These are phyloP conservation scores for Suillus paluster DNA, from an alignment of 768 basidiomycete genomes.

Conservation along the genomic window DNA sequence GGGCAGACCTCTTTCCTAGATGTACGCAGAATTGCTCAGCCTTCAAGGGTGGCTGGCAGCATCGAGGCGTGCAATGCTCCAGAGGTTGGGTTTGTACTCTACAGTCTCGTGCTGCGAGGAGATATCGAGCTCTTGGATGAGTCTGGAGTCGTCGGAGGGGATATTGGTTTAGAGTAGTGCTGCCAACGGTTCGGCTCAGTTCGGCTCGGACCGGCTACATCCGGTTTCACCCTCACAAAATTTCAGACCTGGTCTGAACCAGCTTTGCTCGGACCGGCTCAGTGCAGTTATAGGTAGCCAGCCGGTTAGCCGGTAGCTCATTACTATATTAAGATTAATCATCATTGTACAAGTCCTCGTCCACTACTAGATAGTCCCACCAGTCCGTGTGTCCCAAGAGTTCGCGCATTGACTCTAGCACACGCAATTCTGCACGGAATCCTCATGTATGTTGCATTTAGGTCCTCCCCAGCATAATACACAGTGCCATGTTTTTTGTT, in stretches of 20 bases:
- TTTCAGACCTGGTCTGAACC: background rate
- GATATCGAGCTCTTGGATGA: constrained; percentile 61
- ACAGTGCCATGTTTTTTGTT: no score
- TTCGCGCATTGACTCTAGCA: no score
- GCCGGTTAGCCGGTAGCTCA: background rate
- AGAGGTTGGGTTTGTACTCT: constrained; percentile 75
- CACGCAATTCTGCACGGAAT: no score
- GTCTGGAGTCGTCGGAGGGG: constrained; percentile 28
- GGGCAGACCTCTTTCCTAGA: no score
- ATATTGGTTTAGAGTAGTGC: background rate
- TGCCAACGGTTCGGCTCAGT: background rate
- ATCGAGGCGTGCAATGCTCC: constrained; percentile 81
- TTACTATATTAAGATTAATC: background rate
- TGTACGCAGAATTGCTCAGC: no score
- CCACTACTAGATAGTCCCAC: no score
- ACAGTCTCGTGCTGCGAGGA: constrained; percentile 63
- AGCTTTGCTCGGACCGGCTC: background rate
- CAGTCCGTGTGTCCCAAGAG: no score
- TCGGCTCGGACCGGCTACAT: background rate
- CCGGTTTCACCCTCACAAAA: background rate
- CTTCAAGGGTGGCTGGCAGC: constrained; percentile 62
- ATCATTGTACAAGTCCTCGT: background rate
- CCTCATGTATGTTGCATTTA: no score
- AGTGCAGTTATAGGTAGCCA: background rate
- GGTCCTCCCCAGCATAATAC: no score